These are phyloP conservation scores for Magnusiomyces paraingens DNA, from an alignment of 1,139 yeast species.

Conservation along the genomic window DNA sequence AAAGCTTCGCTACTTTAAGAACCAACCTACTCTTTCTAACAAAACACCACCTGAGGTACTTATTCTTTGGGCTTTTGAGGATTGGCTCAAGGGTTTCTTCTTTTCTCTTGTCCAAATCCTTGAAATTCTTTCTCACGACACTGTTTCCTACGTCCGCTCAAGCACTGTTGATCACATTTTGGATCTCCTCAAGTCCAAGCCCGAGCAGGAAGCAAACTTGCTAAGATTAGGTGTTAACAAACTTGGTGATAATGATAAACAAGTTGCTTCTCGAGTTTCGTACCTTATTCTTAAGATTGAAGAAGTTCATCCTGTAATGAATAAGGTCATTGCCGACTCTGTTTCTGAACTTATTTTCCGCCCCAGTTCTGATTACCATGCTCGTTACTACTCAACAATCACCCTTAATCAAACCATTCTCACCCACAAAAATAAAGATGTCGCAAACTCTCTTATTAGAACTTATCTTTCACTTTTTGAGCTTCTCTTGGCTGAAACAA, in stretches of 20 bases:
- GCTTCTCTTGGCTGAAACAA: conserved; percentile 66
- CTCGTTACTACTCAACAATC: conserved; percentile 79
- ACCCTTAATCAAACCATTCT: conserved; percentile 91
- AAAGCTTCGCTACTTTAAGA: conserved; percentile 71
- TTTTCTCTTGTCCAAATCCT: conserved; percentile 65
- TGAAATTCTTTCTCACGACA: conserved; percentile 74
- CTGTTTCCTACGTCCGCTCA: conserved; percentile 85
- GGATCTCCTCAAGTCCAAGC: conserved; percentile 74
- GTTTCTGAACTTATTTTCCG: conserved; percentile 77
- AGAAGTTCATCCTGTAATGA: conserved; percentile 96
- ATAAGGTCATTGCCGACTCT: conserved; percentile 66
- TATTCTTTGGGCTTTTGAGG: conserved; percentile 81
- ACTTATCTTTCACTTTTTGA: conserved; percentile 86
- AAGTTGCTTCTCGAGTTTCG: conserved; percentile 85
- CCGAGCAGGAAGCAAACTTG: conserved; percentile 94
- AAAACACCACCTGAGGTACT: conserved; percentile 41
- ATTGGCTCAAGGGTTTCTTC: conserved; percentile 69
- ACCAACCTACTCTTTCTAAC: conserved; percentile 53
- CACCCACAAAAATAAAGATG: conserved; percentile 62
- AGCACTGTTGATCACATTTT: conserved; percentile 70
- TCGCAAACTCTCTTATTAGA: conserved; percentile 76
- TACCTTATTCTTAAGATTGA: conserved; percentile 72
- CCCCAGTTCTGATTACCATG: conserved; percentile 72
- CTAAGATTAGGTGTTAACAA: conserved; percentile 86
- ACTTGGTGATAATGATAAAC: conserved; percentile 86